Evolutionary conservation across 208 protist genomes (phyloP).

Genomic region (Leishmania lainsoni): DNA sequence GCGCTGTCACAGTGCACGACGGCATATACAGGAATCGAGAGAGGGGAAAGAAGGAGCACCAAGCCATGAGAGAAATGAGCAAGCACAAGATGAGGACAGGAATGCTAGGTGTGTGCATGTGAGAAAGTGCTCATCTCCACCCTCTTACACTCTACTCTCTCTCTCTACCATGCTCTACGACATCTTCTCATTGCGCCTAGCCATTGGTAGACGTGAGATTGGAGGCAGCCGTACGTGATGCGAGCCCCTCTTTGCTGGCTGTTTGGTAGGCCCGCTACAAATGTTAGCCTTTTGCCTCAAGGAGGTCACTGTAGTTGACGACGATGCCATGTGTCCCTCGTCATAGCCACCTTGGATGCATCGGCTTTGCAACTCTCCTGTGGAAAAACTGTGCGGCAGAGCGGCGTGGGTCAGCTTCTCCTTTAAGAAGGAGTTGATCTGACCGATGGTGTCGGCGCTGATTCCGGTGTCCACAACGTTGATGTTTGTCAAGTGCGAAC

Average conservation of each 20-base stretch:
- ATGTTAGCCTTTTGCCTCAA: slow-evolving; percentile 6
- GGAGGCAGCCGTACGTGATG: slow-evolving; percentile 18
- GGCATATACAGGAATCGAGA: neutral
- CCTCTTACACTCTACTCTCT: neutral
- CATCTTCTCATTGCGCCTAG: slow-evolving; percentile 14
- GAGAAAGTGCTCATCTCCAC: neutral
- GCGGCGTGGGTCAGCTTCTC: slow-evolving; percentile 42
- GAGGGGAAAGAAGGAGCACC: neutral
- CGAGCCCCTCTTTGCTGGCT: neutral
- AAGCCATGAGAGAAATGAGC: too few relatives aligned
- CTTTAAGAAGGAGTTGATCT: slow-evolving; percentile 61
- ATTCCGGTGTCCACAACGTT: slow-evolving; percentile 68
- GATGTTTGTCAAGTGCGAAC: slow-evolving; percentile 53
- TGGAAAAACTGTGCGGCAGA: slow-evolving; percentile 16
- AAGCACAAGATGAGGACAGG: neutral
- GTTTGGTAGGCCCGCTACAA: neutral
- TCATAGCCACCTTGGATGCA: slow-evolving; percentile 8
- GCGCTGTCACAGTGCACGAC: neutral
- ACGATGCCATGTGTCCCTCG: slow-evolving; percentile 10
- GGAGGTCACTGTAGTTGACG: neutral
- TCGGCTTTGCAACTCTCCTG: slow-evolving; percentile 13
- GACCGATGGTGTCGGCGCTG: slow-evolving; percentile 50
- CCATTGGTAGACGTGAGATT: slow-evolving; percentile 13
- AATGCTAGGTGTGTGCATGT: neutral
- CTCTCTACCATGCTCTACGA: neutral